These are phyloP conservation scores for Pueraria montana DNA, from an alignment of 306 rosid genomes.

Conservation along the genomic window DNA sequence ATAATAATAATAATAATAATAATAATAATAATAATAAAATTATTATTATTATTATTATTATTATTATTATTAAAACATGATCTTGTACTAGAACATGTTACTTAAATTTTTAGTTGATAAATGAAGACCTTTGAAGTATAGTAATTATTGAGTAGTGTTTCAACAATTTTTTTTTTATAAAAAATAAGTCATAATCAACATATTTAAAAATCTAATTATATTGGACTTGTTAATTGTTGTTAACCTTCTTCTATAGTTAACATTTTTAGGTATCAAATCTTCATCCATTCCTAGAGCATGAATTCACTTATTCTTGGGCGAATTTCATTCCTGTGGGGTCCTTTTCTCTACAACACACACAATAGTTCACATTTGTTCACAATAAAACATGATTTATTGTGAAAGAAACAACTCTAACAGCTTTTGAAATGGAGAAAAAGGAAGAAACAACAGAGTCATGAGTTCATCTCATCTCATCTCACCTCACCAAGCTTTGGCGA, in stretches of 20 bases:
- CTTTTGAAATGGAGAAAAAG: neutral
- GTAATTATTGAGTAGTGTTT: no score
- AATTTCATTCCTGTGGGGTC: slow-evolving; percentile 2
- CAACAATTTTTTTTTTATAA: no score
- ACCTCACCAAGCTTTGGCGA: neutral
- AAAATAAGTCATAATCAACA: no score
- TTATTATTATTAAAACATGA: no score
- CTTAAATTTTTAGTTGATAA: no score
- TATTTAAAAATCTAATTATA: no score
- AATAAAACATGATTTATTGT: slow-evolving; percentile 31
- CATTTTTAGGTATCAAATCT: neutral
- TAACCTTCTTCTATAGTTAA: neutral
- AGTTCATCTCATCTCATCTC: neutral
- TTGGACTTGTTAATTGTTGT: neutral
- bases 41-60: no score
- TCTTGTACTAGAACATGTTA: no score
- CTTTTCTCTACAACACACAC: neutral
- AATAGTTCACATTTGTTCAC: neutral
- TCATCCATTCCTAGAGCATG: neutral
- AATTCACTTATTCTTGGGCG: neutral
- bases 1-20: no score
- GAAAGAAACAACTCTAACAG: slow-evolving; percentile 42
- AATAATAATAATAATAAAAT: no score
- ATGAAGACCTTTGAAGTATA: no score
- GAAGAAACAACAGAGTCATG: neutral